A percentile compares a stretch with the other conserved stretches of the same genome.
These are phyloP conservation scores for Triticum urartu DNA, from an alignment of 176 grass and related monocot genomes.

Conservation along the genomic window DNA sequence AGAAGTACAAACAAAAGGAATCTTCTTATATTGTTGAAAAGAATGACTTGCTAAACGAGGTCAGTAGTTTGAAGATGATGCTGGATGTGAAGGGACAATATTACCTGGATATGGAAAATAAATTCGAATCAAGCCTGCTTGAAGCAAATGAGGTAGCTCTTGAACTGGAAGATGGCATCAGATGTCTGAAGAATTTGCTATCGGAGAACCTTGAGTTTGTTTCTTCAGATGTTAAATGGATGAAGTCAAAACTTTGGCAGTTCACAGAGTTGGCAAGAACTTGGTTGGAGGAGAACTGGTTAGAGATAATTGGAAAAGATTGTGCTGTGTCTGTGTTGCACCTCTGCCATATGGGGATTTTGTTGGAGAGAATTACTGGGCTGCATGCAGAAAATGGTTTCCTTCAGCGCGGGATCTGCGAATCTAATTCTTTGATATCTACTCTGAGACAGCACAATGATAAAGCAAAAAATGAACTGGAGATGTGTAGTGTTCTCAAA, in stretches of 20 bases:
- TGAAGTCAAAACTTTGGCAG: constrained; percentile 59
- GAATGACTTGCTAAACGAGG: constrained; percentile 40
- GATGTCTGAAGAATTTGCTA: constrained; percentile 47
- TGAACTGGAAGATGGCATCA: constrained; percentile 66
- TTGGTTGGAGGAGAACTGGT: constrained; percentile 83
- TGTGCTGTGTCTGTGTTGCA: constrained; percentile 90
- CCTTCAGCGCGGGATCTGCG: constrained; percentile 63
- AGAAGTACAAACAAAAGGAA: constrained; percentile 55
- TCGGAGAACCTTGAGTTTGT: constrained; percentile 62
- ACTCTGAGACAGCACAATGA: constrained; percentile 70
- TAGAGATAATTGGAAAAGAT: constrained; percentile 93
- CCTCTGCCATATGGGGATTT: constrained; percentile 90
- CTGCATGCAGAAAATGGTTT: constrained; percentile 85
- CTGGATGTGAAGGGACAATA: constrained; percentile 56
- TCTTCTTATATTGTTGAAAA: constrained; percentile 50
- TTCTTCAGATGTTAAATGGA: constrained; percentile 65
- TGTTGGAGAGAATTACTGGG: constrained; percentile 84
- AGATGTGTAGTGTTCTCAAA: constrained; percentile 82
- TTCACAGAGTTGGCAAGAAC: constrained; percentile 49
- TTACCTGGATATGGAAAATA: constrained; percentile 51
- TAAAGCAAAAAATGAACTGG: constrained; percentile 77
- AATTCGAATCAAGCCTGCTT: constrained; percentile 47
- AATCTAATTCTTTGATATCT: constrained; percentile 80
- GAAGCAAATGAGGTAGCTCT: constrained; percentile 56
- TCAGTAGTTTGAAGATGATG: constrained; percentile 51